These are phyloP conservation scores for Scleroderma bovista DNA, from an alignment of 768 basidiomycete genomes.

Conservation along the genomic window DNA sequence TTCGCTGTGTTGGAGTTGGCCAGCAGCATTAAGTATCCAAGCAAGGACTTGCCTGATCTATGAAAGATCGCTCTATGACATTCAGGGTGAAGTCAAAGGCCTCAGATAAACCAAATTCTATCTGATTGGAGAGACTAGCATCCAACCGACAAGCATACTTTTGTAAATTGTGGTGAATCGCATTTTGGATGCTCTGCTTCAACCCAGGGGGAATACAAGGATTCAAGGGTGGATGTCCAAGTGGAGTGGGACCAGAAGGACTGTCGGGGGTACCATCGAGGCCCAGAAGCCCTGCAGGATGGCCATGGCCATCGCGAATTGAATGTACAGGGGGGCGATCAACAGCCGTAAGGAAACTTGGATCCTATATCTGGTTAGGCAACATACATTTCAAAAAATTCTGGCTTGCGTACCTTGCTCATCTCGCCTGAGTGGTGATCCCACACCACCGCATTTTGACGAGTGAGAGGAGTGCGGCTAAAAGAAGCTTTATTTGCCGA, in stretches of 20 bases:
- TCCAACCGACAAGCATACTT: not conserved
- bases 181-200: not conserved
- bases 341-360: not conserved
- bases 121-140: not conserved
- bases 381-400: too few relatives aligned
- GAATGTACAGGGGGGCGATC: not conserved
- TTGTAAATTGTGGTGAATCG: not conserved
- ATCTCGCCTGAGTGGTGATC: not conserved
- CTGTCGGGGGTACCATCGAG: not conserved
- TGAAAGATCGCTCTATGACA: not conserved
- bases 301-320: too few relatives aligned
- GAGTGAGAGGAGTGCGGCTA: not conserved
- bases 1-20: too few relatives aligned
- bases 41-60: not conserved
- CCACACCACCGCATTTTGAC: not conserved
- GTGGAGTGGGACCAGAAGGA: not conserved
- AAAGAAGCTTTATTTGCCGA: not conserved
- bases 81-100: not conserved
- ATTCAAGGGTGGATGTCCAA: not conserved
- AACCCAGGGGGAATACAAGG: not conserved
- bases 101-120: not conserved
- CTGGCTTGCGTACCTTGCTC: too few relatives aligned
- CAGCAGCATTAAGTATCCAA: too few relatives aligned
- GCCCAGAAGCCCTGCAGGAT: not conserved
- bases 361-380: too few relatives aligned